Conservation (phyloP, 257 asterid genomes). For the Solanum medicagineum region DNA sequence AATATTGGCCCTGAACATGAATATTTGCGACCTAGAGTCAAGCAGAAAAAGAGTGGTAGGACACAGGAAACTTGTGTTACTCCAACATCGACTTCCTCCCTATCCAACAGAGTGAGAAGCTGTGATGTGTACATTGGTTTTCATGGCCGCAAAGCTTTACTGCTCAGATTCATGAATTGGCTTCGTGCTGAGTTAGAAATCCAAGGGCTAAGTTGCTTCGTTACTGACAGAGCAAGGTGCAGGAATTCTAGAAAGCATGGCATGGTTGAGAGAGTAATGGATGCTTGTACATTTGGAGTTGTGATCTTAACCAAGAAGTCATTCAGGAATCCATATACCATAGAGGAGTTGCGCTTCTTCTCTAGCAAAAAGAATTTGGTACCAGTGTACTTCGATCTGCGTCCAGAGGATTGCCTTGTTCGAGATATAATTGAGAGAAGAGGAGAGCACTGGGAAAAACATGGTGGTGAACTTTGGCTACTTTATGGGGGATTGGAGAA, state of each 20-base stretch:
- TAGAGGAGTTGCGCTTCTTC: conserved; percentile 78
- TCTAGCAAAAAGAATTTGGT: conserved; percentile 90
- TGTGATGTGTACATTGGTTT: conserved; percentile 83
- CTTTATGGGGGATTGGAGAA: conserved; percentile 77
- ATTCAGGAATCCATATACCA: conserved; percentile 66
- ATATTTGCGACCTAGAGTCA: conserved; percentile 26
- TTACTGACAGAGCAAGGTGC: conserved; percentile 59
- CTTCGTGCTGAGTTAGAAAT: conserved; percentile 76
- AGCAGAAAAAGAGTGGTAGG: conserved; percentile 33
- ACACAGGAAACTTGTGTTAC: conserved; percentile 35
- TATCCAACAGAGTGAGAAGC: conserved; percentile 51
- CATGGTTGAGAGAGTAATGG: conserved; percentile 68
- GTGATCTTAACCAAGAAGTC: conserved; percentile 83
- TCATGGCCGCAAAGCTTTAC: conserved; percentile 55
- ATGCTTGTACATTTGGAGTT: conserved; percentile 67
- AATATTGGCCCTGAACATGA: conserved; percentile 25
- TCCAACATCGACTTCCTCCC: conserved; percentile 39
- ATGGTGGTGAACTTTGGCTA: conserved; percentile 93
- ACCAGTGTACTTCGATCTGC: conserved; percentile 75
- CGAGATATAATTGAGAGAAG: conserved; percentile 82
- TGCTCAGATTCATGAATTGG: conserved; percentile 67
- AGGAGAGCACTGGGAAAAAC: conserved; percentile 91
- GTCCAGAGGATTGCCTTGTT: conserved; percentile 82
- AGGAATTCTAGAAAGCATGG: conserved; percentile 57
- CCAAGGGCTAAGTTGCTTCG: conserved; percentile 82